phyloP scores from a whole-genome alignment of 176 grass and related monocot genomes.

The Eremochloa ophiuroides region DNA sequence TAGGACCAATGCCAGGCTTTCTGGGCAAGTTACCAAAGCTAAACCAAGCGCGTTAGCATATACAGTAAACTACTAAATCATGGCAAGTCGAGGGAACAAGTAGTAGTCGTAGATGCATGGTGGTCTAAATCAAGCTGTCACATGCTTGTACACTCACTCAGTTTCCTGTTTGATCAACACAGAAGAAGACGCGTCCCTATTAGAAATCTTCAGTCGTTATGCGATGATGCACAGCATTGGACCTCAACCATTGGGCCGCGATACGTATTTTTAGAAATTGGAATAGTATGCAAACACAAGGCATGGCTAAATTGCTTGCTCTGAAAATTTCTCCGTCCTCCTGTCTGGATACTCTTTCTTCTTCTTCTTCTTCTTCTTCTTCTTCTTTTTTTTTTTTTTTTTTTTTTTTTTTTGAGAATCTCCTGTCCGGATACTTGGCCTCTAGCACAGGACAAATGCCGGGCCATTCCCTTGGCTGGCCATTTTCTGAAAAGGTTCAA shows the following conservation, averaged over 20 bases:
- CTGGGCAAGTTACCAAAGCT: not conserved
- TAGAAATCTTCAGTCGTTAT: not conserved
- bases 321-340: not conserved
- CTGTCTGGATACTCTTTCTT: too few species aligned
- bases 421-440: not conserved
- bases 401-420: too few species aligned
- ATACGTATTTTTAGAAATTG: not conserved
- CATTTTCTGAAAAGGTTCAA: too few species aligned
- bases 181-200: not conserved
- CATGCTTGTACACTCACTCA: not conserved
- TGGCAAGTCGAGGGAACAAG: not conserved
- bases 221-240: not conserved
- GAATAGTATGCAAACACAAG: not conserved
- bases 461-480: not conserved
- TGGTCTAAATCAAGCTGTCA: not conserved
- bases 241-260: conserved; percentile 12
- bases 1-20: conserved; percentile 5
- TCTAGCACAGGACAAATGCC: not conserved
- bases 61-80: not conserved
- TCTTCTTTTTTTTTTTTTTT: too few species aligned
- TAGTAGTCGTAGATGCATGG: not conserved
- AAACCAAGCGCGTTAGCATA: not conserved
- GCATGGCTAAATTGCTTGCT: not conserved
- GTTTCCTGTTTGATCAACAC: not conserved
- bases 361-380: too few species aligned